Base-by-base conservation (phyloP, 2,329 filamentous ascomycete genomes). In the Cercospora zeae-maydis region DNA sequence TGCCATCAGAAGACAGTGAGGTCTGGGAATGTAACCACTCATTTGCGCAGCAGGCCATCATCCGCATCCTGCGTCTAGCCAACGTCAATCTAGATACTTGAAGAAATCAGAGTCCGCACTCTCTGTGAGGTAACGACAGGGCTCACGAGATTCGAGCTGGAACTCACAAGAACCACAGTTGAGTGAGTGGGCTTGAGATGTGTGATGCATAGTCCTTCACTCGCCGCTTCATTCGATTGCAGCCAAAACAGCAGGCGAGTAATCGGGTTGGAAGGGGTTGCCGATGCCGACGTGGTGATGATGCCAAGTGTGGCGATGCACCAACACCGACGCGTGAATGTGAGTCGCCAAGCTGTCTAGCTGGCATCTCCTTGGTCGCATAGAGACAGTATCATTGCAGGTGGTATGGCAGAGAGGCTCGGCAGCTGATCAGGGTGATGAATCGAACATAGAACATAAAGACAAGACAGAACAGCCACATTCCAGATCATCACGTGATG, bases 301-400 rank as follows among this genome's bases (percentile, higher is more conserved):
- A 14, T 52, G 49, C 49, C 49, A 53, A 53, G 49, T 16, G 49
- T 53, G 49, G 49, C 49, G 49, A 53, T 53, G 49, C 49, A 53
- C 19, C 49, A 30, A 14, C 27, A 34, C 31, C 30, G 6, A 27
- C 24, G 24, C 24, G 6, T 27, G 24, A 34, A 53, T 30, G 9
- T 53, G 8, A 31, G 27, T 33, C 31, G 49, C 49, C 49, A 53
- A 53, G 49, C 42, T 49, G 42, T 49, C 21, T 27, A 9, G 42
- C 42, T 19, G 42, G 42, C 42, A 49, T 49, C 42, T 9, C 21
- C 42, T 49, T 49, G 21, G 42, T 30, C 21, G 21, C 42, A 49
- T 49, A n/a, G n/a, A n/a, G n/a, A n/a, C 42, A 21, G 21, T 49
- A 11, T 49, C 21, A 21, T 19, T 27, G 11, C 42, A 27, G 11